Conservation (phyloP, 2,329 filamentous ascomycete genomes). For the Trichoderma arundinaceum region DNA sequence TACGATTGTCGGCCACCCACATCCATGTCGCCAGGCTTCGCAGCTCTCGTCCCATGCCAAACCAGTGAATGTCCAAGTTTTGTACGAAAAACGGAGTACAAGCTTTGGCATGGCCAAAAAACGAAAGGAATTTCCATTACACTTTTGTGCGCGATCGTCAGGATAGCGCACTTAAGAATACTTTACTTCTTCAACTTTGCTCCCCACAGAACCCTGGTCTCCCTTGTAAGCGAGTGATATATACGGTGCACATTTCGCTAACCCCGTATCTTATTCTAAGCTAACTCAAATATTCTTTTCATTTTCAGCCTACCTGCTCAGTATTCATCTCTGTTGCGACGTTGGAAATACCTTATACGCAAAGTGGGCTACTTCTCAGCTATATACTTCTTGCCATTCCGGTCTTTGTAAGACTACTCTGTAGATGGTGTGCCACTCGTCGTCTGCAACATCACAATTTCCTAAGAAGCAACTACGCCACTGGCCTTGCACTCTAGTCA, state of each 20-base stretch:
- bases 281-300: neutral
- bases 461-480: neutral
- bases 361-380: neutral
- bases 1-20: constrained; percentile 10
- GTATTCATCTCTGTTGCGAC: neutral
- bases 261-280: neutral
- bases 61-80: neutral
- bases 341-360: neutral
- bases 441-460: neutral
- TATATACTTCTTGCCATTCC: neutral
- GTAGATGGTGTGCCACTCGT: constrained; percentile 13
- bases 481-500: neutral
- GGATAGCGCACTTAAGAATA: neutral
- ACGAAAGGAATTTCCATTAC: neutral
- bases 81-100: neutral
- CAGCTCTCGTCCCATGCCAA: constrained; percentile 1
- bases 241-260: neutral
- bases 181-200: neutral
- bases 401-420: constrained; percentile 1
- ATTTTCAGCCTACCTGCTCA: neutral
- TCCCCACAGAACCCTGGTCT: neutral
- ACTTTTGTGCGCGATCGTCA: neutral
- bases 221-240: neutral
- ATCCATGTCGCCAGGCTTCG: constrained; percentile 7
- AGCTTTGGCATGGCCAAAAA: neutral